Evolutionary conservation across 352 stramenopile genomes (phyloP).

Genomic region (Phytophthora pseudosyringae): DNA sequence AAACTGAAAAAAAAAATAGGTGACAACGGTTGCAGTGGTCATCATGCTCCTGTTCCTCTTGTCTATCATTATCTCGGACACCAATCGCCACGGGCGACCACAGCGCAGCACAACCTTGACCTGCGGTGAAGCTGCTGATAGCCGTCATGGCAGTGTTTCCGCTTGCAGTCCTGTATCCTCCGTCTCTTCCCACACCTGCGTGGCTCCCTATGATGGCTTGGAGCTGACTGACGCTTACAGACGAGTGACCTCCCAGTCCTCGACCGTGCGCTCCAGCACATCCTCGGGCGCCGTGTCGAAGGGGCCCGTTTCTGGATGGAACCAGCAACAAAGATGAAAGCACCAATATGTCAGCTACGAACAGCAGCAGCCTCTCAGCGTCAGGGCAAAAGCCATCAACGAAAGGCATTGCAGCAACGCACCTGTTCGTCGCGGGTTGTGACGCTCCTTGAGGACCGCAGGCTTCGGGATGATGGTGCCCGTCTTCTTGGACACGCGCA

Average conservation of each 20-base stretch:
- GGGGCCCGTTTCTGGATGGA: constrained; percentile 66
- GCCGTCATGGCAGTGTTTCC: not conserved
- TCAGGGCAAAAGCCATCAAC: not conserved
- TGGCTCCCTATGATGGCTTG: constrained; percentile 12
- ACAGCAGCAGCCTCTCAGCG: not conserved
- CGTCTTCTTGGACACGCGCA: constrained; percentile 95
- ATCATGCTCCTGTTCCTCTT: constrained; percentile 21
- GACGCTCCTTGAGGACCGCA: constrained; percentile 89
- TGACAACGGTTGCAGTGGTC: constrained; percentile 6
- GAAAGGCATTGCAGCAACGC: constrained; percentile 7
- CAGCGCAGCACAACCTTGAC: too few species aligned
- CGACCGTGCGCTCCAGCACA: constrained; percentile 79
- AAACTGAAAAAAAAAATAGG: constrained; percentile 35
- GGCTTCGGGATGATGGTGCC: constrained; percentile 96
- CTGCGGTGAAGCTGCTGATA: constrained; percentile 6
- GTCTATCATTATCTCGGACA: constrained; percentile 43
- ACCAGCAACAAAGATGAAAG: constrained; percentile 5
- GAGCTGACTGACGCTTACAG: constrained; percentile 41
- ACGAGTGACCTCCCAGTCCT: constrained; percentile 78
- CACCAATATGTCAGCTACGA: constrained; percentile 14
- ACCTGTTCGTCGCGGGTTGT: constrained; percentile 85
- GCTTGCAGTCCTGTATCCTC: not conserved
- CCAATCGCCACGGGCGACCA: constrained; percentile 2
- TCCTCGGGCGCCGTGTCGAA: constrained; percentile 85
- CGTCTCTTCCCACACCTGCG: constrained; percentile 3